These are phyloP conservation scores for Thalassiosira profunda DNA, from an alignment of 108 stramenopile genomes.

Conservation along the genomic window DNA sequence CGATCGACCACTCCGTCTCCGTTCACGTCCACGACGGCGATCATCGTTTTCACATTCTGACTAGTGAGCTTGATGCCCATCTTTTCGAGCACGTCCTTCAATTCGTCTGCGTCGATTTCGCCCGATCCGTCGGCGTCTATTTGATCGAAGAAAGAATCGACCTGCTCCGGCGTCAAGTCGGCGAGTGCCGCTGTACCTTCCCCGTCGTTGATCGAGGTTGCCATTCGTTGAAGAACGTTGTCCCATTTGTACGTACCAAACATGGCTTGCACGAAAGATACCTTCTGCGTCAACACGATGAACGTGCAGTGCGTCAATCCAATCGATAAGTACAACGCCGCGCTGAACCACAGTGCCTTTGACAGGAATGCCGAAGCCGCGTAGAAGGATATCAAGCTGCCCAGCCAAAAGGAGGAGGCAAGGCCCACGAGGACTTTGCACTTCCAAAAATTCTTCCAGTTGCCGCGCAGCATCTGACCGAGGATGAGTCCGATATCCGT, in stretches of 20 bases:
- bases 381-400: constrained; percentile 29
- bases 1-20: constrained; percentile 32
- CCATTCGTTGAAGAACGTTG: constrained; percentile 11
- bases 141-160: constrained; percentile 25
- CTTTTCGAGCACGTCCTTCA: constrained; percentile 23
- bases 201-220: constrained; percentile 1
- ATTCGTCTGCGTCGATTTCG: constrained; percentile 39
- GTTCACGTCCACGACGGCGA: constrained; percentile 23
- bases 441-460: constrained; percentile 40
- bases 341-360: constrained; percentile 18
- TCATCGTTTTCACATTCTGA: constrained; percentile 11
- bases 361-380: constrained; percentile 5
- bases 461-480: constrained; percentile 47
- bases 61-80: constrained; percentile 26
- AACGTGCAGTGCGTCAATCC: constrained; percentile 35
- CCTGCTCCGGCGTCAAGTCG: constrained; percentile 11
- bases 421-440: constrained; percentile 25
- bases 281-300: constrained; percentile 25
- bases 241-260: constrained; percentile 55
- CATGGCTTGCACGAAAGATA: constrained; percentile 36
- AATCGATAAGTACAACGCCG: constrained; percentile 20
- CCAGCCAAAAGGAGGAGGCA: constrained; percentile 39
- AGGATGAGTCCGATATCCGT: constrained; percentile 52
- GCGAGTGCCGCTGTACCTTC: not conserved
- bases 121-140: constrained; percentile 40